These are phyloP conservation scores for Dothistroma pini DNA, from an alignment of 2,329 filamentous ascomycete species.

Conservation along the genomic window DNA sequence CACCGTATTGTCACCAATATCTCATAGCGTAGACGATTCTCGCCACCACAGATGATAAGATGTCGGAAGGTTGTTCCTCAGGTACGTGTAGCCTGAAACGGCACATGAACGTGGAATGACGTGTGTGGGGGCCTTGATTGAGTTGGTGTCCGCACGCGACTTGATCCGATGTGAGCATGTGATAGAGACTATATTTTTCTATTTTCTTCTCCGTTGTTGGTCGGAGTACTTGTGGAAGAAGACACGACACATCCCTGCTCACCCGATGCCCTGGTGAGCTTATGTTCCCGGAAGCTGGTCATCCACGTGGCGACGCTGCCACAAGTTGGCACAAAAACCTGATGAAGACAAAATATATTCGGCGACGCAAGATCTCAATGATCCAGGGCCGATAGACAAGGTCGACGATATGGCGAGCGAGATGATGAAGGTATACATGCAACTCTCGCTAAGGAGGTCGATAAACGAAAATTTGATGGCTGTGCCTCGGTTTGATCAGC, in stretches of 20 bases:
- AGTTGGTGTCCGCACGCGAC: not conserved
- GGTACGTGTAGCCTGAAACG: not conserved
- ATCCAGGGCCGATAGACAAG: not conserved
- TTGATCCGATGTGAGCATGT: not conserved
- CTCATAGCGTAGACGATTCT: not conserved
- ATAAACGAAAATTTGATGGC: not conserved
- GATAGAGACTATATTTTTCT: not conserved
- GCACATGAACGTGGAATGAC: constrained; percentile 6
- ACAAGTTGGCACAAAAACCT: not conserved
- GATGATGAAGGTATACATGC: not conserved
- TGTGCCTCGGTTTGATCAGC: not conserved
- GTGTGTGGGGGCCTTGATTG: not conserved
- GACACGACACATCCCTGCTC: not conserved
- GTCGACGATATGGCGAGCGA: too few species aligned
- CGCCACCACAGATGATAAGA: not conserved
- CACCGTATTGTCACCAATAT: not conserved
- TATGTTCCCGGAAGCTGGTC: not conserved
- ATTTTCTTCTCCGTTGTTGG: not conserved
- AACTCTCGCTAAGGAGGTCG: not conserved
- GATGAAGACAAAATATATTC: too few species aligned
- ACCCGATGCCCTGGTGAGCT: not conserved
- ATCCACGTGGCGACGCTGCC: not conserved
- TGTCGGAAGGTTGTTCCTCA: not conserved
- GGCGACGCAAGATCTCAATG: not conserved
- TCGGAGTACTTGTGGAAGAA: not conserved